These are phyloP conservation scores for Jatropha multifida DNA, from an alignment of 441 rosid genomes.

Conservation along the genomic window DNA sequence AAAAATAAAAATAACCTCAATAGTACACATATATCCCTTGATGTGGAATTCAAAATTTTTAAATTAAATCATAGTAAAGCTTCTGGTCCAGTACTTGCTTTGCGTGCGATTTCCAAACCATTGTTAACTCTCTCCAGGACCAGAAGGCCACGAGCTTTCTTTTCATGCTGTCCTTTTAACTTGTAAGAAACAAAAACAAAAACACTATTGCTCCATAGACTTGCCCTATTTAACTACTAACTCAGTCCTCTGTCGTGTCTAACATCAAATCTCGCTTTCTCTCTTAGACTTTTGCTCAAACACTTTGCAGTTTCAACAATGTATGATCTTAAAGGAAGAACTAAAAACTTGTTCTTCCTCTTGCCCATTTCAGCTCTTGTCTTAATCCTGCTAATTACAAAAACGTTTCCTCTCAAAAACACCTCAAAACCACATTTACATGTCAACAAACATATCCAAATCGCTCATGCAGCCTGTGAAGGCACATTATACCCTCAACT, in stretches of 20 bases:
- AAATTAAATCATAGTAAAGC: neutral
- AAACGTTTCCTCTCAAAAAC: neutral
- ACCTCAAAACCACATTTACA: conserved; percentile 28
- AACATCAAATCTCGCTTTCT: neutral
- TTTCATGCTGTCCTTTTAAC: neutral
- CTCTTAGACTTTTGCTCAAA: neutral
- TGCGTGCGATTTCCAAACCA: conserved; percentile 6
- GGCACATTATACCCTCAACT: conserved; percentile 60
- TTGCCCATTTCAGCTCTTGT: conserved; percentile 5
- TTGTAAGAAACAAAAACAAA: neutral
- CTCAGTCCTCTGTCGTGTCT: neutral
- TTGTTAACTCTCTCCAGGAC: neutral
- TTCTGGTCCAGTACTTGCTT: conserved; percentile 12
- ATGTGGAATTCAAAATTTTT: neutral
- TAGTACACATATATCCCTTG: too few species aligned
- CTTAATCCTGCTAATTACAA: neutral
- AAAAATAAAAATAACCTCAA: too few species aligned
- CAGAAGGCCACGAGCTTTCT: neutral
- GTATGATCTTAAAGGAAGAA: conserved; percentile 2
- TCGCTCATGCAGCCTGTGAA: conserved; percentile 47
- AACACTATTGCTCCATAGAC: neutral
- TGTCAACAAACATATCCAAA: conserved; percentile 36
- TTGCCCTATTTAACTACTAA: neutral
- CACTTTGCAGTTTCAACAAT: neutral
- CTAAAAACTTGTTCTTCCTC: neutral